A percentile compares a stretch with the other conserved stretches of the same genome.
Conservation (phyloP, 768 basidiomycete species). For the Pleurotus salmoneostramineus region DNA sequence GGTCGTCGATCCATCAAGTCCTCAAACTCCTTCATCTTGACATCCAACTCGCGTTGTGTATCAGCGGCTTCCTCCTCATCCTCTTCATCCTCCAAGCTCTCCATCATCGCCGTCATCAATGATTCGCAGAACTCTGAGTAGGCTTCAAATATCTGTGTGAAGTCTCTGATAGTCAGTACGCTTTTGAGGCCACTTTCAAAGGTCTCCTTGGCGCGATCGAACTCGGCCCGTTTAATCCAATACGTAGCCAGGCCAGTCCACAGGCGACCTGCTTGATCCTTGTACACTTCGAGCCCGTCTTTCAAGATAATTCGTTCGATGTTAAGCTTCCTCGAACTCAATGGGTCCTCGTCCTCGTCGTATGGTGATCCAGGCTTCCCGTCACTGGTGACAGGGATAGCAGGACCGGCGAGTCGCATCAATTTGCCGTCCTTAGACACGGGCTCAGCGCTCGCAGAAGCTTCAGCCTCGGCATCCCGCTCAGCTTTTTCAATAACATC, state of each 20-base stretch:
- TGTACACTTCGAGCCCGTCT: constrained; percentile 87
- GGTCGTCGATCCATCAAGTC: constrained; percentile 92
- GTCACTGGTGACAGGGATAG: constrained; percentile 47
- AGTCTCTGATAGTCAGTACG: constrained; percentile 93
- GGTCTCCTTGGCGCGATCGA: constrained; percentile 81
- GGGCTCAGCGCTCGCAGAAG: constrained; percentile 24
- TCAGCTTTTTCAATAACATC: constrained; percentile 39
- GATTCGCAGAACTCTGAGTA: constrained; percentile 94
- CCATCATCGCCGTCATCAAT: constrained; percentile 87
- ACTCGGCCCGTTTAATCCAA: constrained; percentile 97
- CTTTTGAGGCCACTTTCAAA: constrained; percentile 84
- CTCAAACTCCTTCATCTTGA: constrained; percentile 89
- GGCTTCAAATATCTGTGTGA: constrained; percentile 96
- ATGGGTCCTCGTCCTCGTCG: constrained; percentile 83
- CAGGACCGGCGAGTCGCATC: constrained; percentile 67
- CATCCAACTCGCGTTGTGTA: constrained; percentile 80
- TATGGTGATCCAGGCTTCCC: constrained; percentile 50
- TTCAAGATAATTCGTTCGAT: constrained; percentile 81
- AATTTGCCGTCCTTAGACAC: constrained; percentile 57
- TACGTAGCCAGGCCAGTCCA: constrained; percentile 98
- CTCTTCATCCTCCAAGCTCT: constrained; percentile 73
- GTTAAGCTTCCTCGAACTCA: constrained; percentile 67
- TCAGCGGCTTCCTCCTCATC: constrained; percentile 79
- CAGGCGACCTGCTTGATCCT: constrained; percentile 93
- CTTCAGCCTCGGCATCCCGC: constrained; percentile 23